These are phyloP conservation scores for Neopestalotiopsis rosae DNA, from an alignment of 2,329 filamentous ascomycete species.

Conservation along the genomic window DNA sequence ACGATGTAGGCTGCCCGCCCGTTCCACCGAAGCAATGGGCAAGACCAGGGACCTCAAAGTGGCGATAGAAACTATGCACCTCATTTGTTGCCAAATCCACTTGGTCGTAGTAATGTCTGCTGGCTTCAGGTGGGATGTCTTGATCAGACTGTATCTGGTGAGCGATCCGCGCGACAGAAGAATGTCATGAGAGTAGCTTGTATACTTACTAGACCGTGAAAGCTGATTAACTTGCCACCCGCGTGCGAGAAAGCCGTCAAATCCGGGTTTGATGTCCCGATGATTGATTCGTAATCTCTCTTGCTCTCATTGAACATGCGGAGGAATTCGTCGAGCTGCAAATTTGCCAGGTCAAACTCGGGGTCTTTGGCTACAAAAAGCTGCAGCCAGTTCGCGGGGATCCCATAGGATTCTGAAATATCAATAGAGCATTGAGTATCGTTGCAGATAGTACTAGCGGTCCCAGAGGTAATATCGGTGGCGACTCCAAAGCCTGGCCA, in stretches of 20 bases:
- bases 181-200: neutral
- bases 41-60: slow-evolving; percentile 1
- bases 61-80: slow-evolving; percentile 1
- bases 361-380: neutral
- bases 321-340: neutral
- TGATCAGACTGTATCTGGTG: neutral
- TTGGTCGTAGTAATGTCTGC: neutral
- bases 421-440: neutral
- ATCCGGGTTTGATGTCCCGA: slow-evolving; percentile 4
- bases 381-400: neutral
- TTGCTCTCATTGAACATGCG: neutral
- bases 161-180: neutral
- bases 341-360: neutral
- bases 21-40: slow-evolving; percentile 9
- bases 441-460: neutral
- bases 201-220: slow-evolving; percentile 1
- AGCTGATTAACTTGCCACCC: slow-evolving; percentile 7
- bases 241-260: neutral
- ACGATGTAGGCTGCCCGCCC: neutral
- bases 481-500: neutral
- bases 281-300: neutral
- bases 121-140: neutral
- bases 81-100: neutral
- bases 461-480: neutral
- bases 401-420: neutral